Evolutionary conservation across 2,329 filamentous ascomycete species (phyloP).

Genomic region (Claviceps humidiphila): DNA sequence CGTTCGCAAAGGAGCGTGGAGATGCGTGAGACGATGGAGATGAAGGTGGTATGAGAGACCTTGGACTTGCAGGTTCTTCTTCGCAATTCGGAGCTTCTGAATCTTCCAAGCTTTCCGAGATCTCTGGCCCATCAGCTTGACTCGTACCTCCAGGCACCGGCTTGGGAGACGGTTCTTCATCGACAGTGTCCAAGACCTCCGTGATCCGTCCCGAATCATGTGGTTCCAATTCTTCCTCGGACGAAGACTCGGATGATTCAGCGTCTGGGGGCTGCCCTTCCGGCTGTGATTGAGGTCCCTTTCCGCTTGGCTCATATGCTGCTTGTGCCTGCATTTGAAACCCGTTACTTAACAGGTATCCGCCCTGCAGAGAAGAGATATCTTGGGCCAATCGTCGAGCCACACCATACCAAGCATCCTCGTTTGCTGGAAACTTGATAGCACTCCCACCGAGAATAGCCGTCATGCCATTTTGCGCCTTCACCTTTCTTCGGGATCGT

Average conservation of each 20-base stretch:
- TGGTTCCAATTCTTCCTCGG: not conserved
- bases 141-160: not conserved
- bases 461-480: conserved; percentile 5
- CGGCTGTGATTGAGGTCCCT: not conserved
- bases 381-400: conserved; percentile 6
- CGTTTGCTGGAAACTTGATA: conserved; percentile 7
- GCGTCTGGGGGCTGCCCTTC: not conserved
- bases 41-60: too few relatives aligned
- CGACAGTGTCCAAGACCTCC: conserved; percentile 1
- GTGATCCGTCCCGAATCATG: not conserved
- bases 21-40: not conserved
- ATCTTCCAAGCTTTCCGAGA: not conserved
- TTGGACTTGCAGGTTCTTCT: not conserved
- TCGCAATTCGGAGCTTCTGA: not conserved
- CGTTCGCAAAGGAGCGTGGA: not conserved
- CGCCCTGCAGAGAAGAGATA: conserved; percentile 5
- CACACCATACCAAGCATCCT: conserved; percentile 8
- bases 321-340: conserved; percentile 3
- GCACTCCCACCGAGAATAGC: conserved; percentile 2
- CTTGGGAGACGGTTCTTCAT: not conserved
- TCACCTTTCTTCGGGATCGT: conserved; percentile 2
- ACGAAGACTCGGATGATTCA: not conserved
- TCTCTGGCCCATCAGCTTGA: not conserved
- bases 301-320: not conserved
- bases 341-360: conserved; percentile 3